Evolutionary conservation across 2,329 filamentous ascomycete species (phyloP).

Genomic region (Sclerotinia nivalis): DNA sequence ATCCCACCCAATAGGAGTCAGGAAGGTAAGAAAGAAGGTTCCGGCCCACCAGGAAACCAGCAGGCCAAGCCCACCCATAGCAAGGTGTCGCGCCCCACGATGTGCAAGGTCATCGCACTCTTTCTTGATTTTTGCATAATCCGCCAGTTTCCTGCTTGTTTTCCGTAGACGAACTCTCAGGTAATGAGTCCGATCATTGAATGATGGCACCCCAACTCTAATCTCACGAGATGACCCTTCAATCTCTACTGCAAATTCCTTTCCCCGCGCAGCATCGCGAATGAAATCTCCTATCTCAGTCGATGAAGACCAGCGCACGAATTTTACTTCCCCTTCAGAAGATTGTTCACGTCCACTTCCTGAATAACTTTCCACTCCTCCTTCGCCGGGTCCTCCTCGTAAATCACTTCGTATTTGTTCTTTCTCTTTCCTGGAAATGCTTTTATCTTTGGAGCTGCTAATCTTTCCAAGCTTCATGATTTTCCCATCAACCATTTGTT

Average conservation of each 20-base stretch:
- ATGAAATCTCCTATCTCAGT: conserved; percentile 96
- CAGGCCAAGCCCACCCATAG: conserved; percentile 74
- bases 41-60: conserved; percentile 68
- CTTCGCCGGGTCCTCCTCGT: conserved; percentile 53
- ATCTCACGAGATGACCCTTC: conserved; percentile 70
- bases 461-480: conserved; percentile 43
- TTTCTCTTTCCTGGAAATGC: conserved; percentile 37
- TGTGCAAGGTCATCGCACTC: conserved; percentile 81
- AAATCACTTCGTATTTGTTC: conserved; percentile 46
- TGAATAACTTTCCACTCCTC: conserved; percentile 68
- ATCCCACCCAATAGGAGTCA: conserved; percentile 83
- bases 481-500: conserved; percentile 52
- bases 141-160: conserved; percentile 66
- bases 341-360: conserved; percentile 58
- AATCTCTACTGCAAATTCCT: conserved; percentile 82
- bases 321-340: conserved; percentile 48
- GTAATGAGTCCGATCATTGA: conserved; percentile 88
- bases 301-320: conserved; percentile 84
- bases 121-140: conserved; percentile 71
- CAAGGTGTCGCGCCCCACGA: conserved; percentile 73
- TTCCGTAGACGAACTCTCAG: conserved; percentile 75
- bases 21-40: conserved; percentile 72
- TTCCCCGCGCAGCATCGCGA: conserved; percentile 78
- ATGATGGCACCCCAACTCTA: conserved; percentile 78
- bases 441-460: conserved; percentile 31